phyloP scores from a whole-genome alignment of 208 protist species.

The Zelonia costaricensis region DNA sequence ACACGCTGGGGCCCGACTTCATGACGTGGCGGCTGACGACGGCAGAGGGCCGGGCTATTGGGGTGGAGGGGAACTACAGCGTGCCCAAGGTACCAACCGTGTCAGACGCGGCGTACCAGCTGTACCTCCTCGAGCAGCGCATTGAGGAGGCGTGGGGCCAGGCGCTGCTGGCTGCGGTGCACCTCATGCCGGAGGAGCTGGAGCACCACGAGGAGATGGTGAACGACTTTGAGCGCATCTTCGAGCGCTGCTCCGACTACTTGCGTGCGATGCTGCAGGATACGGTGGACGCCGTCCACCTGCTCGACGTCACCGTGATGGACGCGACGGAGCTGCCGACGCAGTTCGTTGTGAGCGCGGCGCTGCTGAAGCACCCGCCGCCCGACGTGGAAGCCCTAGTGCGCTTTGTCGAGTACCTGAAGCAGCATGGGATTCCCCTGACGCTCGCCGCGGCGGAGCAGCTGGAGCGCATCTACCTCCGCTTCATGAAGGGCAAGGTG shows the following conservation, averaged over 20 bases:
- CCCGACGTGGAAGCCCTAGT: slow-evolving; percentile 34
- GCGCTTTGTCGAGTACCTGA: slow-evolving; percentile 49
- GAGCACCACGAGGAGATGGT: slow-evolving; percentile 74
- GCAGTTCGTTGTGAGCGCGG: slow-evolving; percentile 49
- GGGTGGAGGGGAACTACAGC: slow-evolving; percentile 27
- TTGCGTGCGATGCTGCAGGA: slow-evolving; percentile 48
- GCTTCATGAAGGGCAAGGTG: slow-evolving; percentile 75
- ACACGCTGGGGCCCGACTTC: slow-evolving; percentile 49
- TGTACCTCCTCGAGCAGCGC: slow-evolving; percentile 31
- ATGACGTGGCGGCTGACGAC: slow-evolving; percentile 33
- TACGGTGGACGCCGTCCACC: slow-evolving; percentile 36
- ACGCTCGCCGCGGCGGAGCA: slow-evolving; percentile 42
- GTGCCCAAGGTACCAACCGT: slow-evolving; percentile 22
- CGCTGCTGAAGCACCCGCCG: slow-evolving; percentile 55
- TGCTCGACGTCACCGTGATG: slow-evolving; percentile 31
- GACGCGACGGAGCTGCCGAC: slow-evolving; percentile 29
- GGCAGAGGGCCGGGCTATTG: slow-evolving; percentile 16
- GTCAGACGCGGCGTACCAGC: slow-evolving; percentile 14
- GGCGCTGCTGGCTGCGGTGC: slow-evolving; percentile 55
- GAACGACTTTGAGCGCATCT: slow-evolving; percentile 62
- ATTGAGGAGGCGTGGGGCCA: slow-evolving; percentile 66
- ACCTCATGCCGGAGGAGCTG: slow-evolving; percentile 51
- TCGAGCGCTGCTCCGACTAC: slow-evolving; percentile 62
- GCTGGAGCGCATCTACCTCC: slow-evolving; percentile 65
- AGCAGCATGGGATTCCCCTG: slow-evolving; percentile 39